These are phyloP conservation scores for Magnaporthiopsis rhizophila DNA, from an alignment of 2,329 filamentous ascomycete genomes.

Conservation along the genomic window DNA sequence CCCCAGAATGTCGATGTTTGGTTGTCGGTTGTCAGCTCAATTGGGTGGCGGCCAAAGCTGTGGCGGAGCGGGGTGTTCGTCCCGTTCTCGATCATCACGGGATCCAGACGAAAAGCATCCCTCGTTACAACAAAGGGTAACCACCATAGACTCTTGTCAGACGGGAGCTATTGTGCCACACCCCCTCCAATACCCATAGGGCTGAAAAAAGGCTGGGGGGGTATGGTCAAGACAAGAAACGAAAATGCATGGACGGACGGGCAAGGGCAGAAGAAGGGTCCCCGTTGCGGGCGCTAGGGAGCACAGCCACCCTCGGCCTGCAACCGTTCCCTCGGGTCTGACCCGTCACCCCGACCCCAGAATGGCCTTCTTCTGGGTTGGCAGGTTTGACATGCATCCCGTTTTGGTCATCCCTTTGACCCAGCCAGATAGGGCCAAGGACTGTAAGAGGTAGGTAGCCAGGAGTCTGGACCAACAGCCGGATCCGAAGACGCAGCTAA, in stretches of 20 bases:
- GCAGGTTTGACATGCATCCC: neutral
- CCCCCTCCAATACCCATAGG: neutral
- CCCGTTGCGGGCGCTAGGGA: constrained; percentile 14
- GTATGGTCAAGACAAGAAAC: neutral
- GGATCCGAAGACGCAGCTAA: neutral
- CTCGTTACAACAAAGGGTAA: neutral
- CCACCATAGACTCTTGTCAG: neutral
- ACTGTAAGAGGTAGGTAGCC: neutral
- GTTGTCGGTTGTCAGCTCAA: too few species aligned
- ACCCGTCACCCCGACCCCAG: neutral
- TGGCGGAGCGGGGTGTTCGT: neutral
- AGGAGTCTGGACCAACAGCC: neutral
- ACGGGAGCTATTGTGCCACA: neutral
- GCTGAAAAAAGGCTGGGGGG: neutral
- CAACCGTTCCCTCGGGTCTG: constrained; percentile 12
- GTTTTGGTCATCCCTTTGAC: neutral
- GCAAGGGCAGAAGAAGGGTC: neutral
- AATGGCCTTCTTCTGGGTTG: neutral
- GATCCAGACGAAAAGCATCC: neutral
- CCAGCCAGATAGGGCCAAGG: neutral
- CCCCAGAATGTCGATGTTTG: too few species aligned
- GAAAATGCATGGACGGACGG: neutral
- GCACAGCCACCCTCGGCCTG: constrained; percentile 21
- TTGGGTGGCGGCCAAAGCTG: neutral
- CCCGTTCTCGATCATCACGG: neutral